These are phyloP conservation scores for Metarhizium guizhouense DNA, from an alignment of 2,329 filamentous ascomycete species.

Conservation along the genomic window DNA sequence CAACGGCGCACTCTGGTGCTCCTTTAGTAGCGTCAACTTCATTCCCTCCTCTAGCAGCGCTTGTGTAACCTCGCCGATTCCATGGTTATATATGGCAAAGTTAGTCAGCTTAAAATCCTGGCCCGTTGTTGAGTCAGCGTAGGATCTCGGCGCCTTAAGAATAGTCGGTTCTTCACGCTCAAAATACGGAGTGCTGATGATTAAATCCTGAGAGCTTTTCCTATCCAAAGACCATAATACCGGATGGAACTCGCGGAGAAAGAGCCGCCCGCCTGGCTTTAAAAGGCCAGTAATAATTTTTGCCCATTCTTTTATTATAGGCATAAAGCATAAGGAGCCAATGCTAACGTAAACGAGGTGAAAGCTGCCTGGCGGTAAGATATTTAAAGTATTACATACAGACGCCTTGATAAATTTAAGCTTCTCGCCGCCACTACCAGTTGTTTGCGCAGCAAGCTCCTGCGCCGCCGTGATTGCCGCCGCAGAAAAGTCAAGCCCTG, in stretches of 20 bases:
- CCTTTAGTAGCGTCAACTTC: conserved; percentile 5
- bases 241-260: conserved; percentile 10
- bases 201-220: neutral
- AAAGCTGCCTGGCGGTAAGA: neutral
- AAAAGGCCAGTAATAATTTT: conserved; percentile 7
- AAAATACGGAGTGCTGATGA: conserved; percentile 9
- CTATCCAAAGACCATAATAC: conserved; percentile 7
- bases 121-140: conserved; percentile 2
- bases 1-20: conserved; percentile 11
- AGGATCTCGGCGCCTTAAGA: conserved; percentile 3
- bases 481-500: conserved; percentile 10
- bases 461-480: conserved; percentile 6
- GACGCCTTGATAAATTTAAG: neutral
- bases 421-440: no score
- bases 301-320: conserved; percentile 6
- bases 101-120: neutral
- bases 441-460: no score
- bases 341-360: conserved; percentile 11
- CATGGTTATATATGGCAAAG: conserved; percentile 9
- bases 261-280: conserved; percentile 8
- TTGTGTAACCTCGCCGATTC: conserved; percentile 9
- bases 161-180: conserved; percentile 6
- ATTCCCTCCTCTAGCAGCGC: conserved; percentile 8
- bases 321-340: conserved; percentile 11
- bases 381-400: conserved; percentile 4